Conservation (phyloP, 306 rosid genomes). For the Cucurbita maxima region DNA sequence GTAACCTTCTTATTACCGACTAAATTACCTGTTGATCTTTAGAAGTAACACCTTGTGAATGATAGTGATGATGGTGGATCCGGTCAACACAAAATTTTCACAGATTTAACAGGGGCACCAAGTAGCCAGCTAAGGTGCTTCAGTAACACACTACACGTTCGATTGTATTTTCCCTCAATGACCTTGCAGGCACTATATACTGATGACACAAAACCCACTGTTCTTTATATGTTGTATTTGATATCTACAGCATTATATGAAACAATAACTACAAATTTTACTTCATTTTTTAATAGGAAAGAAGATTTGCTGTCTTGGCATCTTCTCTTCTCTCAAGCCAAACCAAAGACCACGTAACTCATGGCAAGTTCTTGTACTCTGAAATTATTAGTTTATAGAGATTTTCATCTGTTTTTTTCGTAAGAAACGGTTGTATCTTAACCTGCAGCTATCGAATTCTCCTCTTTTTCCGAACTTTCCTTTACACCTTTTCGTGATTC, state of each 20-base stretch:
- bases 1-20: background rate
- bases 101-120: background rate
- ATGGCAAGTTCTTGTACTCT: conserved; percentile 35
- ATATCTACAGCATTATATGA: background rate
- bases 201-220: background rate
- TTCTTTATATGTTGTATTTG: background rate
- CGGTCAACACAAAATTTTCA: background rate
- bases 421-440: too few species aligned
- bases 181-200: background rate
- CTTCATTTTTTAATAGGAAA: conserved; percentile 34
- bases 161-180: background rate
- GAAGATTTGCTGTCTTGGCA: conserved; percentile 81
- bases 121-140: background rate
- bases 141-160: background rate
- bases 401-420: too few species aligned
- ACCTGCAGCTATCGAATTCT: background rate
- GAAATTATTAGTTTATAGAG: background rate
- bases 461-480: background rate
- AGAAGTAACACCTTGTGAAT: background rate
- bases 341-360: conserved; percentile 76
- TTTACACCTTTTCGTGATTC: background rate
- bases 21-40: background rate
- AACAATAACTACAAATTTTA: background rate
- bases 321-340: conserved; percentile 88
- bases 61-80: background rate